phyloP scores from a whole-genome alignment of 305 asterid genomes.

The Solanum aculeatissimum region DNA sequence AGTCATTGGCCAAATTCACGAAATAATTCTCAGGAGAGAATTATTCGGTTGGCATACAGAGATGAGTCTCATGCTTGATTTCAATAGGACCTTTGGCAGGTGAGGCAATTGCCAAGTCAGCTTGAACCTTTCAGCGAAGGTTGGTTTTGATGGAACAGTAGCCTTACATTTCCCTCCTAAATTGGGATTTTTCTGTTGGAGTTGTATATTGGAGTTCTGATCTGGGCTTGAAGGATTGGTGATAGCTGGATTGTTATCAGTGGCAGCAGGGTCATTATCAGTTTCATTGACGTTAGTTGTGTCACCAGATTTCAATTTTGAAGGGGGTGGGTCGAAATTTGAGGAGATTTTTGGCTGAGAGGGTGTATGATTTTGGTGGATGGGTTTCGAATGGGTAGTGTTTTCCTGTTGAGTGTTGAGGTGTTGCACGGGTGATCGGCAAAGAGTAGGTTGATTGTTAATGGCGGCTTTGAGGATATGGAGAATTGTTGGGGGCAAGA shows the following conservation, averaged over 20 bases:
- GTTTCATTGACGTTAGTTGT: neutral
- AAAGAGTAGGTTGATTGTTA: neutral
- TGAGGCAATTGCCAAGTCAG: neutral
- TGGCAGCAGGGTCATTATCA: neutral
- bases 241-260: neutral
- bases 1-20: neutral
- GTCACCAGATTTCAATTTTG: neutral
- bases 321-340: neutral
- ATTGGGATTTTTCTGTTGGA: neutral
- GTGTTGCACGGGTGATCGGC: neutral
- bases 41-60: neutral
- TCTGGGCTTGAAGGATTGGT: neutral
- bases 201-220: neutral
- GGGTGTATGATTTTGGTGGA: neutral
- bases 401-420: neutral
- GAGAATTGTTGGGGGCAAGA: neutral
- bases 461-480: neutral
- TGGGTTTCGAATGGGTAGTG: neutral
- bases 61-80: neutral
- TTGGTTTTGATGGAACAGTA: neutral
- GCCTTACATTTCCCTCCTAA: neutral
- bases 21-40: neutral
- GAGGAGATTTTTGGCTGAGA: neutral
- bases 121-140: neutral
- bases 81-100: neutral